Base-by-base conservation (phyloP, 805 yeast genomes). In the Saccharomycopsis javanensis region DNA sequence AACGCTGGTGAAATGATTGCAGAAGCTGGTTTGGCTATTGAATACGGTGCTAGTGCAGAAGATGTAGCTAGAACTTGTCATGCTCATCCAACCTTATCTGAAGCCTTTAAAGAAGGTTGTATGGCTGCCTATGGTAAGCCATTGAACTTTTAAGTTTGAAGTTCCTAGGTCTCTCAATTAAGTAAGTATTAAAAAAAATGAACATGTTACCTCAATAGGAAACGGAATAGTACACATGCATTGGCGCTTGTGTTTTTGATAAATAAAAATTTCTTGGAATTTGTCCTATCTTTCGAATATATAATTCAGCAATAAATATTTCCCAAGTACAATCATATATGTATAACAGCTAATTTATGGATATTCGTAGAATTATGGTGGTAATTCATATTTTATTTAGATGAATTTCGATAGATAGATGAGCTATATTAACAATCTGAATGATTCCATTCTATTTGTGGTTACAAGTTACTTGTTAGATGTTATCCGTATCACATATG, bases 1-100 rank as follows among this genome's bases (percentile, higher is more conserved):
- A 91, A 88, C 70, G 99, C 99, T 60, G 99, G 99, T 76, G 99
- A 94, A 79, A 88, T 94, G 97, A 94, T 94, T 71, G 98, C 96
- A 64, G 99, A 95, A 79, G 97, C 90, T 62, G 96, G 96, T 64
- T 80, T 94, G 70, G 99, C 99, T 50, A 73, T 94, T 62, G 99
- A 94, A 77, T 94, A 94, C 76, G 99, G 99, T 72, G 99, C 99
- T 57, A 85, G 96, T 55, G 88, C 97, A 55, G 99, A 94, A 77
- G 99, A 94, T 71, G 79, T 94, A 67, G 96, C 97, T 62, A 87
- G 99, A 78, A 88, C 89, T 46, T 92, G 97, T 73, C 99, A 94
- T 69, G 98, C 99, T 59, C 99, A 94, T 76, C 99, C 99, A 72
- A 94, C 99, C 37, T 79, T 94, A 65, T 79, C 96, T 28, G 99